Evolutionary conservation across 345 rosid genomes (phyloP).

Genomic region (Hypericum perforatum): DNA sequence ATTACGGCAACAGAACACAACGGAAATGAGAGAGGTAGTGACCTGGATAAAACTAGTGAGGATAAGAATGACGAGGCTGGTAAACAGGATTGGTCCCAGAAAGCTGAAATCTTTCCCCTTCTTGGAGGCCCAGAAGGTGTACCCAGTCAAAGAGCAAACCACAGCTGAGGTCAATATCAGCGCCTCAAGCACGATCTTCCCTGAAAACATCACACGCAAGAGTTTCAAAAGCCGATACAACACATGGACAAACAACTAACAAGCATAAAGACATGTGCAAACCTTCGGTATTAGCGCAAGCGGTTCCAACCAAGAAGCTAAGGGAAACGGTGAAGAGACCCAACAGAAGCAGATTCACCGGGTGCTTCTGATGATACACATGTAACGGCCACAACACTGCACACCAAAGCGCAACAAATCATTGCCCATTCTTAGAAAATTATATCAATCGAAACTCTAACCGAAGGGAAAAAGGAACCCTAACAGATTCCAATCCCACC

Average conservation of each 20-base stretch:
- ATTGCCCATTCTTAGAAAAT: too few species aligned
- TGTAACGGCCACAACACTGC: conserved; percentile 94
- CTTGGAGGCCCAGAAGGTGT: conserved; percentile 98
- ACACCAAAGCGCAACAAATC: conserved; percentile 1
- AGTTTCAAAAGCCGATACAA: neutral
- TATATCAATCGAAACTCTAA: too few species aligned
- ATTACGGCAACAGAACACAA: neutral
- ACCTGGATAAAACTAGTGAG: conserved; percentile 89
- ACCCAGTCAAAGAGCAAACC: conserved; percentile 69
- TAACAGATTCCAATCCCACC: too few species aligned
- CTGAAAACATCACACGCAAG: conserved; percentile 26
- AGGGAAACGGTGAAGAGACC: conserved; percentile 79
- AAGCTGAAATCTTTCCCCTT: conserved; percentile 90
- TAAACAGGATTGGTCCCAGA: conserved; percentile 85
- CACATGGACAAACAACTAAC: too few species aligned
- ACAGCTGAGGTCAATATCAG: conserved; percentile 76
- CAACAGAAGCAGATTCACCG: conserved; percentile 69
- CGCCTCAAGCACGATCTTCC: conserved; percentile 89
- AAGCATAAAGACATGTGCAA: conserved; percentile 11
- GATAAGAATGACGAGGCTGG: conserved; percentile 62
- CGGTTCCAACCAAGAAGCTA: conserved; percentile 75
- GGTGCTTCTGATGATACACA: conserved; percentile 87
- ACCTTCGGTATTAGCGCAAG: conserved; percentile 91
- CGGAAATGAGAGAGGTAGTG: conserved; percentile 1
- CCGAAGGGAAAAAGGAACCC: too few species aligned